Evolutionary conservation across 768 basidiomycete genomes (phyloP).

Genomic region (Suillus plorans): DNA sequence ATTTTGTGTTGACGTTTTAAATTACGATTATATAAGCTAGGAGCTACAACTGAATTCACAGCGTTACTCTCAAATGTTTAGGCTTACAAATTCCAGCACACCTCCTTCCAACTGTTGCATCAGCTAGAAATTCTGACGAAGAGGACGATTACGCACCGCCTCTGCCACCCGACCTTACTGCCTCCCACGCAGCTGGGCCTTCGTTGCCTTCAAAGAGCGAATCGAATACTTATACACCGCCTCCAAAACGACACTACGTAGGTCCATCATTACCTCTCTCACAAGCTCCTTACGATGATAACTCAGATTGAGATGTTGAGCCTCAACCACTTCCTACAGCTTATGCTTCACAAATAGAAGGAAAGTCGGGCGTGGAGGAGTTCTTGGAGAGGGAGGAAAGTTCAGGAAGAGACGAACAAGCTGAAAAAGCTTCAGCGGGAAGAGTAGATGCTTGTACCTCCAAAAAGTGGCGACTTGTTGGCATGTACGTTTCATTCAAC

Average conservation of each 20-base stretch:
- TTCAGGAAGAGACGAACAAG: constrained; percentile 75
- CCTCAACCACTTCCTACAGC: constrained; percentile 70
- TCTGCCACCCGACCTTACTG: constrained; percentile 69
- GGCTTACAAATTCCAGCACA: constrained; percentile 61
- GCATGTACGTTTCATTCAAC: constrained; percentile 54
- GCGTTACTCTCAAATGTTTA: constrained; percentile 39
- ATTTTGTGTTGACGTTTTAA: no score
- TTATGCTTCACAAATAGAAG: constrained; percentile 27
- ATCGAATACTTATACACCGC: constrained; percentile 13
- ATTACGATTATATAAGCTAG: not conserved
- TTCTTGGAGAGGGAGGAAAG: constrained; percentile 77
- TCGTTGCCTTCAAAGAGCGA: constrained; percentile 22
- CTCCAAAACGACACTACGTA: constrained; percentile 37
- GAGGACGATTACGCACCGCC: constrained; percentile 72
- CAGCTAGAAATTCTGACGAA: constrained; percentile 34
- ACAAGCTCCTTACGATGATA: constrained; percentile 40
- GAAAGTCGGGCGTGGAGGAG: constrained; percentile 69
- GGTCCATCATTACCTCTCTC: constrained; percentile 55
- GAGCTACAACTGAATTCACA: not conserved
- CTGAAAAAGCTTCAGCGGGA: constrained; percentile 82
- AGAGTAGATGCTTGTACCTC: constrained; percentile 98
- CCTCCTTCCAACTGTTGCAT: constrained; percentile 27
- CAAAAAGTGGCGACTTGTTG: constrained; percentile 75
- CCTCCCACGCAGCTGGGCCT: constrained; percentile 38
- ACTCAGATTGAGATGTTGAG: constrained; percentile 79